These are phyloP conservation scores for Euclidium syriacum DNA, from an alignment of 345 rosid species.

Conservation along the genomic window DNA sequence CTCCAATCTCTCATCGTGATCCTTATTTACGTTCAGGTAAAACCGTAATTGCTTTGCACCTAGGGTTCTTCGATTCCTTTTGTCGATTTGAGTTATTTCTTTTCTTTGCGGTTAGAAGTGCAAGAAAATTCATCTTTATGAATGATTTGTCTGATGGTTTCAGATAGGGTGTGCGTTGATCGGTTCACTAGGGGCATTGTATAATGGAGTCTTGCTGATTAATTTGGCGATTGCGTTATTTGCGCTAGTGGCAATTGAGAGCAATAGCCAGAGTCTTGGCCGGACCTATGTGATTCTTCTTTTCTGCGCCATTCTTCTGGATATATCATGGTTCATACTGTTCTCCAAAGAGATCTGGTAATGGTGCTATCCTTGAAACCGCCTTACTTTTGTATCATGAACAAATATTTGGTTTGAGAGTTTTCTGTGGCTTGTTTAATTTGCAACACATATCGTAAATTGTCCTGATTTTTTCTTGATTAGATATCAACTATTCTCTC, in stretches of 20 bases:
- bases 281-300: conserved; percentile 78
- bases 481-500: background rate
- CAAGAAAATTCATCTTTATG: background rate
- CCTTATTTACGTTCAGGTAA: conserved; percentile 79
- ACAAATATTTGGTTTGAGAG: background rate
- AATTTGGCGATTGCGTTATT: conserved; percentile 69
- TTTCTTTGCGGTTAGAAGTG: background rate
- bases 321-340: conserved; percentile 59
- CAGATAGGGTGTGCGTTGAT: conserved; percentile 74
- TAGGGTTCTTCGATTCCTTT: conserved; percentile 21
- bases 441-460: background rate
- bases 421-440: background rate
- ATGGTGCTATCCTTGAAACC: conserved; percentile 1
- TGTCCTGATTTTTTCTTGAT: background rate
- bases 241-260: conserved; percentile 78
- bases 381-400: background rate
- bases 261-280: conserved; percentile 64
- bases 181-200: conserved; percentile 80
- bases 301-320: conserved; percentile 56
- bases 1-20: conserved; percentile 64
- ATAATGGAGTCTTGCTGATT: conserved; percentile 64
- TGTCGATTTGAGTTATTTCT: background rate
- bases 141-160: background rate
- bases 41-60: background rate
- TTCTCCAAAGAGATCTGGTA: conserved; percentile 62